Evolutionary conservation across 2,329 filamentous ascomycete species (phyloP).

Genomic region (Alternaria triticina): DNA sequence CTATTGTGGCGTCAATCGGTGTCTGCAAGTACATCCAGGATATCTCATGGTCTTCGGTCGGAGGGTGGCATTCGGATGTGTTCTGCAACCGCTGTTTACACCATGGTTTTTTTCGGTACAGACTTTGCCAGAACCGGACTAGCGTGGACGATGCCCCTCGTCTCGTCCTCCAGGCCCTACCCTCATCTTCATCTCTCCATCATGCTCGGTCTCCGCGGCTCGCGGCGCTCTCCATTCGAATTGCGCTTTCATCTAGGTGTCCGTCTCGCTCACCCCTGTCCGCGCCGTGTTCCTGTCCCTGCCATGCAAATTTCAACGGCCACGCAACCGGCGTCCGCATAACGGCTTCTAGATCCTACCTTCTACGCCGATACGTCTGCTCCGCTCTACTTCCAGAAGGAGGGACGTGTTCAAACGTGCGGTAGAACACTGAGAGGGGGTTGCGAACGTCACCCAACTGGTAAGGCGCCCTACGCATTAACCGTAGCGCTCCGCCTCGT

Average conservation of each 20-base stretch:
- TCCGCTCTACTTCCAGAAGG: neutral
- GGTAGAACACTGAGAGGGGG: neutral
- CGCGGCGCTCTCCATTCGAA: neutral
- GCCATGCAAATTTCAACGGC: neutral
- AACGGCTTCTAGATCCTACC: neutral
- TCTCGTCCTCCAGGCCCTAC: neutral
- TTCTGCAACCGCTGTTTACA: neutral
- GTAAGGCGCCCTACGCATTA: neutral
- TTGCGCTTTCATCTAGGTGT: neutral
- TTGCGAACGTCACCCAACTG: neutral
- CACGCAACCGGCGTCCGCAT: neutral
- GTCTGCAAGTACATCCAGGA: neutral
- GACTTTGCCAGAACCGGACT: neutral
- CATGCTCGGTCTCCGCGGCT: neutral
- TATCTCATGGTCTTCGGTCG: neutral
- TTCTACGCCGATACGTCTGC: neutral
- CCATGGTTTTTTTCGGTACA: neutral
- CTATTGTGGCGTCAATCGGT: neutral
- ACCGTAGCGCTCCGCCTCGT: neutral
- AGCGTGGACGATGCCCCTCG: neutral
- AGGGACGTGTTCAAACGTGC: neutral
- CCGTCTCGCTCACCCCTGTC: neutral
- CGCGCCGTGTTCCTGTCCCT: neutral
- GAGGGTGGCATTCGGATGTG: neutral
- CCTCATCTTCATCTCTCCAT: neutral